phyloP scores from a whole-genome alignment of 768 basidiomycete species.

The Mycena vulgaris region DNA sequence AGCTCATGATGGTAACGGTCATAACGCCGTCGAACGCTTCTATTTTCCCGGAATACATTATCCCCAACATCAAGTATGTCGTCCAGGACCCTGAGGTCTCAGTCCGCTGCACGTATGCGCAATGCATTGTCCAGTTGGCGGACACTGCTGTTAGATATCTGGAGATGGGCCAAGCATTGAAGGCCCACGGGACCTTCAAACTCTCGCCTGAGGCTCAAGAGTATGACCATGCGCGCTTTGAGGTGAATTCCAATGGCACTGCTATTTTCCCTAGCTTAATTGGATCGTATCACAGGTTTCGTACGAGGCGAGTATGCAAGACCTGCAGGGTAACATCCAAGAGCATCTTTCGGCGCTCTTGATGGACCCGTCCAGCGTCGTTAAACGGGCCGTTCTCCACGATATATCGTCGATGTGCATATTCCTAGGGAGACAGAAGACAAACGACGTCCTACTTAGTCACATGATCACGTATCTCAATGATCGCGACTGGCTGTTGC shows the following conservation, averaged over 20 bases:
- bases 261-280: background rate
- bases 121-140: conserved; percentile 88
- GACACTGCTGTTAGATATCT: conserved; percentile 90
- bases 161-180: conserved; percentile 94
- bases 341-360: conserved; percentile 90
- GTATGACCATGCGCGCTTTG: conserved; percentile 85
- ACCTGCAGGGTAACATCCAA: conserved; percentile 88
- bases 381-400: conserved; percentile 91
- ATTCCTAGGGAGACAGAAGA: conserved; percentile 93
- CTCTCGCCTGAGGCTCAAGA: conserved; percentile 76
- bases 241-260: no score
- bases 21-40: conserved; percentile 89
- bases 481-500: conserved; percentile 92
- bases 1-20: conserved; percentile 74
- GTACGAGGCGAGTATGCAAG: conserved; percentile 89
- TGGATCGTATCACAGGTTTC: conserved; percentile 72
- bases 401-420: conserved; percentile 92
- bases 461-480: conserved; percentile 91
- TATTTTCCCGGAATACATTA: conserved; percentile 95
- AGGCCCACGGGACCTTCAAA: conserved; percentile 84
- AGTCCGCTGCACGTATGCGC: conserved; percentile 85
- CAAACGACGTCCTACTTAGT: conserved; percentile 94
- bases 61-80: conserved; percentile 90
- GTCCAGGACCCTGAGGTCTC: conserved; percentile 88
- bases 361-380: conserved; percentile 89